These are phyloP conservation scores for Plasmopara viticola DNA, from an alignment of 352 stramenopile species.

Conservation along the genomic window DNA sequence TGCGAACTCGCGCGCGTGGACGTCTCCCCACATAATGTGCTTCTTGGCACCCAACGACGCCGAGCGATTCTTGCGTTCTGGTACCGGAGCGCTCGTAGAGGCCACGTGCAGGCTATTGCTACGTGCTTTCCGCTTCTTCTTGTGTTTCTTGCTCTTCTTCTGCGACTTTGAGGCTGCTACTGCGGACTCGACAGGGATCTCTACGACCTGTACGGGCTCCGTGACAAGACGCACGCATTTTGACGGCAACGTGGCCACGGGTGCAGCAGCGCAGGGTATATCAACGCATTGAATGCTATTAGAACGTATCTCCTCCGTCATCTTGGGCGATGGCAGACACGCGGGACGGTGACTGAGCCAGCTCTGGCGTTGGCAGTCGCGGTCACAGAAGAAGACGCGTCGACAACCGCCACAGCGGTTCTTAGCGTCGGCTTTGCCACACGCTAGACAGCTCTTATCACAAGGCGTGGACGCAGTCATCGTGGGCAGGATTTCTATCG, in stretches of 20 bases:
- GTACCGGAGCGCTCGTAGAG: slow-evolving; percentile 14
- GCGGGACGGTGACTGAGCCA: slow-evolving; percentile 51
- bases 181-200: slow-evolving; percentile 22
- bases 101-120: slow-evolving; percentile 63
- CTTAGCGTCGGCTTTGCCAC: slow-evolving; percentile 37
- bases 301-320: slow-evolving; percentile 9
- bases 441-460: slow-evolving; percentile 37
- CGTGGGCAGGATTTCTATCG: not conserved
- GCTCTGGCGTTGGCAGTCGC: slow-evolving; percentile 59
- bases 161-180: slow-evolving; percentile 20
- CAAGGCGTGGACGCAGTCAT: slow-evolving; percentile 6
- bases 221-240: slow-evolving; percentile 44
- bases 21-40: slow-evolving; percentile 71
- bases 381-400: slow-evolving; percentile 70
- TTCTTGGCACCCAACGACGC: slow-evolving; percentile 55
- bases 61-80: slow-evolving; percentile 51
- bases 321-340: slow-evolving; percentile 20
- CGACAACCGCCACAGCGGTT: slow-evolving; percentile 72
- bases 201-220: slow-evolving; percentile 38
- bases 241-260: slow-evolving; percentile 12
- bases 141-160: slow-evolving; percentile 73
- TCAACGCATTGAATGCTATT: slow-evolving; percentile 17
- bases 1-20: slow-evolving; percentile 65
- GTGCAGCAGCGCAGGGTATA: slow-evolving; percentile 20
- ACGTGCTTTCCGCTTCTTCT: slow-evolving; percentile 63